Percentiles rank a stretch among this genome's conserved stretches.
phyloP scores from a whole-genome alignment of 345 rosid species.

The Eucalyptus tenuipes region DNA sequence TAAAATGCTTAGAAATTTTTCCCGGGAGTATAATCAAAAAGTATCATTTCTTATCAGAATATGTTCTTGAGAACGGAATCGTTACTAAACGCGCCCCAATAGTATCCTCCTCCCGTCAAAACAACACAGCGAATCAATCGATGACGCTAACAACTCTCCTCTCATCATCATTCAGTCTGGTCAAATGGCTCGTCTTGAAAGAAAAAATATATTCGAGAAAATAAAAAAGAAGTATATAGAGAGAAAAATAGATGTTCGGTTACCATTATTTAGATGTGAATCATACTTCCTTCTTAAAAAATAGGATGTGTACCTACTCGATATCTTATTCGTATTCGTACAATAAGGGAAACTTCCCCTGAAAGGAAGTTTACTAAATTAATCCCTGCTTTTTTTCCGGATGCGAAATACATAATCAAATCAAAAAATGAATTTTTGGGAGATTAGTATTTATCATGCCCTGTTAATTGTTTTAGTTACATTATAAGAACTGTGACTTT shows the following conservation, averaged over 20 bases:
- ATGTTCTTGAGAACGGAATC: too few relatives aligned
- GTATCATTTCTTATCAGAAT: too few relatives aligned
- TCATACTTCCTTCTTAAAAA: background rate
- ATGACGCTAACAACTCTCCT: too few relatives aligned
- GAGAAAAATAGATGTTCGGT: too few relatives aligned
- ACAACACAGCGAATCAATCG: too few relatives aligned
- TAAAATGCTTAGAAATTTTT: too few relatives aligned
- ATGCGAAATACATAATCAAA: background rate
- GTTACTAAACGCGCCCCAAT: too few relatives aligned
- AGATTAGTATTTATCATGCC: background rate
- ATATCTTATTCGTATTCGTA: background rate
- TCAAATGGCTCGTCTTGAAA: background rate
- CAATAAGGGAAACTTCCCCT: background rate
- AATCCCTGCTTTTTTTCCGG: background rate
- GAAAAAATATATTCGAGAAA: background rate
- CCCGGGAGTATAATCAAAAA: too few relatives aligned
- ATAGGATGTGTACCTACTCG: background rate
- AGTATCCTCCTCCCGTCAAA: too few relatives aligned
- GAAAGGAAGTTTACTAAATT: background rate
- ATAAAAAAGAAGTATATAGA: too few relatives aligned
- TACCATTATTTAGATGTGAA: background rate
- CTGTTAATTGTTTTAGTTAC: background rate
- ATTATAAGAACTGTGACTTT: background rate
- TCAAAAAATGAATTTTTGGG: background rate
- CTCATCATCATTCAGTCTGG: background rate